phyloP scores from a whole-genome alignment of 306 rosid species.

The Malus sylvestris region DNA sequence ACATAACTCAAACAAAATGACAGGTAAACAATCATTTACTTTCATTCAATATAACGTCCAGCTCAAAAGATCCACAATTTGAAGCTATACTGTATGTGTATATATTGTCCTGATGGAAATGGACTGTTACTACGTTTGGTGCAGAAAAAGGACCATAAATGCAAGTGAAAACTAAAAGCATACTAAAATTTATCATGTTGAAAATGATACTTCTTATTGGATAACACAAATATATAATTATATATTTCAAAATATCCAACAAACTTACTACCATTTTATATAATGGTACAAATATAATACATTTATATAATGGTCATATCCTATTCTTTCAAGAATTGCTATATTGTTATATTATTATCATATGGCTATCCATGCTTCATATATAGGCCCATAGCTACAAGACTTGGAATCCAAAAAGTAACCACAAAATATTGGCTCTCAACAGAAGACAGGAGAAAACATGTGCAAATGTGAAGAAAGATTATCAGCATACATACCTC shows the following conservation, averaged over 20 bases:
- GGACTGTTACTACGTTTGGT: not conserved
- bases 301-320: not conserved
- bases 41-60: not conserved
- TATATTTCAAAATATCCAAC: not conserved
- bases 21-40: not conserved
- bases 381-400: not conserved
- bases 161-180: not conserved
- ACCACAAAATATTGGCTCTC: not conserved
- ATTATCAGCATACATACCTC: slow-evolving; percentile 32
- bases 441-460: not conserved
- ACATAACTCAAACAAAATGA: not conserved
- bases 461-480: not conserved
- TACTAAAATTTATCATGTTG: not conserved
- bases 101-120: not conserved
- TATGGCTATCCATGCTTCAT: not conserved
- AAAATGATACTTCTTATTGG: not conserved
- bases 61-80: not conserved
- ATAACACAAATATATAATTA: not conserved
- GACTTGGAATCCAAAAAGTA: not conserved
- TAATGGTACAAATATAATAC: not conserved
- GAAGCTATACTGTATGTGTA: not conserved
- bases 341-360: not conserved
- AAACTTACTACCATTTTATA: not conserved
- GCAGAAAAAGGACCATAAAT: not conserved
- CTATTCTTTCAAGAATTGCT: not conserved